Conservation (phyloP, 2,329 filamentous ascomycete species). For the Stemphylium beticola region DNA sequence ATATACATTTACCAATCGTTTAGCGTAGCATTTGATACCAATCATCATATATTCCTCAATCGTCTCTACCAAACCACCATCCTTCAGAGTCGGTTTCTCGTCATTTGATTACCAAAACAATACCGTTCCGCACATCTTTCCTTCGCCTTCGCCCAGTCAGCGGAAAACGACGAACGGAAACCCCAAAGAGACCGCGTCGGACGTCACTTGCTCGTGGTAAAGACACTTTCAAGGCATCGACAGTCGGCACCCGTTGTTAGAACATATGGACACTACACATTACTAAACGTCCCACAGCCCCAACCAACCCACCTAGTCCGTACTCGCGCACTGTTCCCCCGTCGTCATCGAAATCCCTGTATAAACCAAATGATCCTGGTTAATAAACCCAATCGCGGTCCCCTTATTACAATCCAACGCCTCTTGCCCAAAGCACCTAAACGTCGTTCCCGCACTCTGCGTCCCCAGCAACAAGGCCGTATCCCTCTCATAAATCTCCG, state of each 20-base stretch:
- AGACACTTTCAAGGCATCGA: neutral
- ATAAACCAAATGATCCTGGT: slow-evolving; percentile 20
- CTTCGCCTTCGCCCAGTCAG: too few species aligned
- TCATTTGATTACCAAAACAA: too few species aligned
- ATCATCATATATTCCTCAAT: too few species aligned
- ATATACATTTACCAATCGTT: too few species aligned
- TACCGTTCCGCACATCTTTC: too few species aligned
- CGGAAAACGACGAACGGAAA: too few species aligned
- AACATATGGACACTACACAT: neutral
- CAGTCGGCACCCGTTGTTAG: too few species aligned
- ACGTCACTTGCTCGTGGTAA: too few species aligned
- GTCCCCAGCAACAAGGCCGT: neutral
- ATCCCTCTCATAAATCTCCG: slow-evolving; percentile 63
- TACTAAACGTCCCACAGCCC: neutral
- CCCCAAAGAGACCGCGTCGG: too few species aligned
- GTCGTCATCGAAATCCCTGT: slow-evolving; percentile 18
- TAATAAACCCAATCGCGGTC: slow-evolving; percentile 13
- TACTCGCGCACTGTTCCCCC: slow-evolving; percentile 1
- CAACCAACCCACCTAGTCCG: neutral
- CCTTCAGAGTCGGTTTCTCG: too few species aligned
- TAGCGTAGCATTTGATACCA: too few species aligned
- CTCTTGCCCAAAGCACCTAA: slow-evolving; percentile 24
- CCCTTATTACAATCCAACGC: slow-evolving; percentile 18
- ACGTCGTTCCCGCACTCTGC: slow-evolving; percentile 16
- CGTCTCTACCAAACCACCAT: too few species aligned